Evolutionary conservation across 1,139 yeast species (phyloP).

Genomic region (Suhomyces anneliseae): DNA sequence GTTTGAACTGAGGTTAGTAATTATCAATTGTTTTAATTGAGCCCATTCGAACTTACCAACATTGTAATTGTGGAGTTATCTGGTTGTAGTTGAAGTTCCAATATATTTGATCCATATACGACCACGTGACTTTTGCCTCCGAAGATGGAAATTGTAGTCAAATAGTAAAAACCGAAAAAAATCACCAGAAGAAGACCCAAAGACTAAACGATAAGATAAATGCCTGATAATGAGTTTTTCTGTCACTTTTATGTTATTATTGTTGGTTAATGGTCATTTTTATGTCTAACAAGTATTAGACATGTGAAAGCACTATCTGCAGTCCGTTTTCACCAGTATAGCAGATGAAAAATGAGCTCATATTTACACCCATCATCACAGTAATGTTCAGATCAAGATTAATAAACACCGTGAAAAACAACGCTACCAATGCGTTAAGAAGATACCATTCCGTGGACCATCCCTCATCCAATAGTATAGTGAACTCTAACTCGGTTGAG

Average conservation of each 20-base stretch:
- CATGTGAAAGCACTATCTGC: not conserved
- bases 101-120: not conserved
- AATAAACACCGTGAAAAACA: not conserved
- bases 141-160: too few species aligned
- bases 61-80: not conserved
- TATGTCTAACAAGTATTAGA: too few species aligned
- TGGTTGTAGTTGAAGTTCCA: not conserved
- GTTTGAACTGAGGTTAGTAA: slow-evolving; percentile 46
- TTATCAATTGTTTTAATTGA: not conserved
- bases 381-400: slow-evolving; percentile 7
- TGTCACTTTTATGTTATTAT: too few species aligned
- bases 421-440: slow-evolving; percentile 1
- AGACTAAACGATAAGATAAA: too few species aligned
- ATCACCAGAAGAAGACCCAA: too few species aligned
- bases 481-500: slow-evolving; percentile 32
- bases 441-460: slow-evolving; percentile 41
- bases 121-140: slow-evolving; percentile 1
- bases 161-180: too few species aligned
- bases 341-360: not conserved
- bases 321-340: not conserved
- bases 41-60: slow-evolving; percentile 4
- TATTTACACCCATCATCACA: not conserved
- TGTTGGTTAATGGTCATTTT: too few species aligned
- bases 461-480: slow-evolving; percentile 33
- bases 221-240: too few species aligned